Conservation (phyloP, 73 alveolate genomes). For the Stentor roeselii region DNA sequence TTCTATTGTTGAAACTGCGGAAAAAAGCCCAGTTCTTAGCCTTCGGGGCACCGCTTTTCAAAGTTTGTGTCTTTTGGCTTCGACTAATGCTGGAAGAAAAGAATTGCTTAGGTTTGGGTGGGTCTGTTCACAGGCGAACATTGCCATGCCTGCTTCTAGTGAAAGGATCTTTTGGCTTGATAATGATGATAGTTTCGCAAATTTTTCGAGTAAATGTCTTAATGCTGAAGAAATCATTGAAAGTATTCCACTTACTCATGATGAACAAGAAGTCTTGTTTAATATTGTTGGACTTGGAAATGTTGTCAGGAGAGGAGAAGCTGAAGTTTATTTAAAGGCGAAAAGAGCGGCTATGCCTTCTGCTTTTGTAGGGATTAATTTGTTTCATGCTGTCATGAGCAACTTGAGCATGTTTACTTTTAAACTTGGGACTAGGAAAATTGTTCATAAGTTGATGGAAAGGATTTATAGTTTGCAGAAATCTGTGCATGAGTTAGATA, state of each 20-base stretch:
- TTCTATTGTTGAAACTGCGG: not conserved
- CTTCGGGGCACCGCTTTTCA: not conserved
- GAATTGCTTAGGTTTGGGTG: not conserved
- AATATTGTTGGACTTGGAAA: not conserved
- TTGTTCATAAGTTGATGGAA: constrained; percentile 17
- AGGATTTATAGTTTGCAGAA: constrained; percentile 7
- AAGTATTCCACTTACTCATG: not conserved
- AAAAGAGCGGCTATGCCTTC: not conserved
- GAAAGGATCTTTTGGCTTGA: constrained; percentile 6
- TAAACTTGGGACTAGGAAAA: not conserved
- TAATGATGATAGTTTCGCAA: not conserved
- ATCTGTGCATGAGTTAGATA: not conserved
- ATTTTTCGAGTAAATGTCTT: not conserved
- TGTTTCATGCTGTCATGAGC: constrained; percentile 14
- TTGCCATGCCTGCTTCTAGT: not conserved
- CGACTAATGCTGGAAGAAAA: not conserved
- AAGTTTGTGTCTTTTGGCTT: not conserved
- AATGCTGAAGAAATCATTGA: constrained; percentile 3
- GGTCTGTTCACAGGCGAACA: not conserved
- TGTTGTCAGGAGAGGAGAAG: constrained; percentile 21
- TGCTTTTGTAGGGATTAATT: not conserved
- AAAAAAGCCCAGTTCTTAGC: not conserved
- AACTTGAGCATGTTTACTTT: not conserved
- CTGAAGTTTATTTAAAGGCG: not conserved
- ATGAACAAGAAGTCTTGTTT: constrained; percentile 15